Conservation (phyloP, 2,329 filamentous ascomycete genomes). For the Penicillium aurantiogriseum region DNA sequence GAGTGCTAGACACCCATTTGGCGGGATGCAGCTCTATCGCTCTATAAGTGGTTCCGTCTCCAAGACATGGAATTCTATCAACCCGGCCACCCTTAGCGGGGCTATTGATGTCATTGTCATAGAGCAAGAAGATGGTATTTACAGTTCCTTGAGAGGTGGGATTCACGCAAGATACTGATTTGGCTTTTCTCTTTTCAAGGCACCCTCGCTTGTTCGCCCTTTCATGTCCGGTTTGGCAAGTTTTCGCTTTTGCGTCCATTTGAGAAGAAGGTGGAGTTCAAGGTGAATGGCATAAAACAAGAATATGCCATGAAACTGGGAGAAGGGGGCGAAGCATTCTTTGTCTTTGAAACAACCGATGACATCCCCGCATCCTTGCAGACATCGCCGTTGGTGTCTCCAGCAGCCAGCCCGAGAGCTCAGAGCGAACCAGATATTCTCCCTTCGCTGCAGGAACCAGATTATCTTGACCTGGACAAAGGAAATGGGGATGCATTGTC, state of each 20-base stretch:
- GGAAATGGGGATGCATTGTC: conserved; percentile 19
- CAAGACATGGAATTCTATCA: conserved; percentile 99
- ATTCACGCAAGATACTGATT: conserved; percentile 3
- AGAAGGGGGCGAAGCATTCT: conserved; percentile 96
- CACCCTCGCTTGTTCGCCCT: conserved; percentile 84
- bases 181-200: conserved; percentile 37
- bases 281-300: conserved; percentile 87
- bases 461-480: conserved; percentile 49
- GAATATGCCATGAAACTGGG: conserved; percentile 98
- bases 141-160: not conserved
- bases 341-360: conserved; percentile 93
- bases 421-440: conserved; percentile 32
- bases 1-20: conserved; percentile 19
- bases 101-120: conserved; percentile 99
- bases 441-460: conserved; percentile 48
- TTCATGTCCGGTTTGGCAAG: conserved; percentile 98
- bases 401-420: conserved; percentile 71
- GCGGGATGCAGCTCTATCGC: conserved; percentile 92
- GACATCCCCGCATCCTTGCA: conserved; percentile 90
- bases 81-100: conserved; percentile 92
- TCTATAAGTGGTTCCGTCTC: conserved; percentile 94
- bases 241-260: conserved; percentile 92
- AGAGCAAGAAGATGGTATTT: conserved; percentile 83
- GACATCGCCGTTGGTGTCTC: conserved; percentile 90
- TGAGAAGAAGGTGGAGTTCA: conserved; percentile 98